phyloP scores from a whole-genome alignment of 2,329 filamentous ascomycete genomes.

The Grosmannia clavigera region DNA sequence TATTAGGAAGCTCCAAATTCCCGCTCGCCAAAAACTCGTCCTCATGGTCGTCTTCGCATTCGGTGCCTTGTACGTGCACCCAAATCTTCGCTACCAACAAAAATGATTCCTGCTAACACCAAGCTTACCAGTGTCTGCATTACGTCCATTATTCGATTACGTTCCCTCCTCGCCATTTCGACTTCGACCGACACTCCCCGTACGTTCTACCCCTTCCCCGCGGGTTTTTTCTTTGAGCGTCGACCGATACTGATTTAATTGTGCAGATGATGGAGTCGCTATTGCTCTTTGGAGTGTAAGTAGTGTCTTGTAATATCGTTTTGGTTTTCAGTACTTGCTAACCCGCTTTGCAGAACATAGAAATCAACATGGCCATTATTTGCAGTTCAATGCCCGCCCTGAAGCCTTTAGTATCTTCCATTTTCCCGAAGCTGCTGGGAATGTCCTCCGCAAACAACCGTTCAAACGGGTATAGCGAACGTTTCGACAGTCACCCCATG shows the following conservation, averaged over 20 bases:
- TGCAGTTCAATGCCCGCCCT: background rate
- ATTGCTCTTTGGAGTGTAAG: conserved; percentile 3
- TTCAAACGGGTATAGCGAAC: background rate
- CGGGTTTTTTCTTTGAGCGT: background rate
- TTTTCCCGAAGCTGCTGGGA: conserved; percentile 1
- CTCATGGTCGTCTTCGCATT: conserved; percentile 3
- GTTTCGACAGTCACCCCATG: background rate
- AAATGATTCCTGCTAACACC: background rate
- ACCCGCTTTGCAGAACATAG: background rate
- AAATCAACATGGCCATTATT: conserved; percentile 4
- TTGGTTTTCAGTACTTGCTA: background rate
- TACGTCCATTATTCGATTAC: conserved; percentile 1
- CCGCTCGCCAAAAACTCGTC: background rate
- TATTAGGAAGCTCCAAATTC: background rate
- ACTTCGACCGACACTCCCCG: background rate
- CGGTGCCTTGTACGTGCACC: background rate
- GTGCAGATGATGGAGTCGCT: background rate
- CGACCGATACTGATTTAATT: background rate
- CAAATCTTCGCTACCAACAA: background rate
- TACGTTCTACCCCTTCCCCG: background rate
- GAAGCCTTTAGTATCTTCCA: background rate
- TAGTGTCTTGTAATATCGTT: background rate
- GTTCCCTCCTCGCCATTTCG: background rate
- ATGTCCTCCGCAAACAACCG: background rate
- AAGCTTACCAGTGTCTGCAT: background rate